Base-by-base conservation (phyloP, 768 basidiomycete genomes). In the Psilocybe sp. region DNA sequence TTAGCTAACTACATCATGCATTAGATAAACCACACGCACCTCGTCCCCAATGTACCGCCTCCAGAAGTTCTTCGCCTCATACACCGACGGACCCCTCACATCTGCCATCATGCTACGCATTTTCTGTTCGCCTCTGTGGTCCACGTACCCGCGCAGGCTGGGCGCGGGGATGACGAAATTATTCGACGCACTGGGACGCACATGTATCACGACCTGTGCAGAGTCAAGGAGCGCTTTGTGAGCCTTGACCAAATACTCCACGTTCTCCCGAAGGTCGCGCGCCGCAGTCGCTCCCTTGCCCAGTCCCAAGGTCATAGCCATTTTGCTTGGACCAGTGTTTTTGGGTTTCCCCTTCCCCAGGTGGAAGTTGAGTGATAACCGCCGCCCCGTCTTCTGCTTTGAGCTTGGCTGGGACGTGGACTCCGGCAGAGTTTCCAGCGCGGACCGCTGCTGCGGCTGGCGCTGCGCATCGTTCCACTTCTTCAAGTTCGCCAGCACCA, bases 111-210 rank as follows among this genome's bases (percentile, higher is more conserved):
- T 43, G 34, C 39, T 45, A 16, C 41, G 45, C 44, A 45, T 45
- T 32, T 46, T 51, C 50, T 51, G 50, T 16, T 46, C 44, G 14
- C 44, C 40, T 36, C 32, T 38, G 15, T 51, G 36, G 14, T 51
- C 50, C 28, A 51, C 34, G 12, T 46, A 23, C 5, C 31, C 18
- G 16, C 50, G 50, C 5, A 51, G 40, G 23, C 44, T 40, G 4
- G 34, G 11, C 9, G 33, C 23, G 11, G 49, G 49, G 31, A 36
- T 28, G 28, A 50, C 38, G 18, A 50, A 44, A 36, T 50, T 50
- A 36, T 50, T 44, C 16, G 41, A 35, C 32, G n/a, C 38, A 28
- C 23, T 28, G 11, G 49, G 49, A 2, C 35, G 33, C 34, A 50
- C 44, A 28, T 28, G 23, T 3, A 28, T 28, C 9, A 50, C 34